Percentiles rank a stretch among this genome's conserved stretches.
Conservation (phyloP, 257 asterid genomes). For the Fraxinus pennsylvanica region DNA sequence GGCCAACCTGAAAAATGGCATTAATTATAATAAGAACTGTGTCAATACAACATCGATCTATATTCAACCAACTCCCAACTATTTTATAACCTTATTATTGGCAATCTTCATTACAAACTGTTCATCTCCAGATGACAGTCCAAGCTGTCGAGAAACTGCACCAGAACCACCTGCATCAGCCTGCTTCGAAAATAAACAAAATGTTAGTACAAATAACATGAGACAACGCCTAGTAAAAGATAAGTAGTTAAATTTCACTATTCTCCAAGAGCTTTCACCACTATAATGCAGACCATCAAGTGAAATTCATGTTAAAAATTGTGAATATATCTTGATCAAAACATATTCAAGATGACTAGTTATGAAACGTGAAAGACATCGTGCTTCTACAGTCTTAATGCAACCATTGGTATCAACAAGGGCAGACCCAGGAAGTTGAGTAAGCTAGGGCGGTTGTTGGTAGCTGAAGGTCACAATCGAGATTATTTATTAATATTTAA, state of each 20-base stretch:
- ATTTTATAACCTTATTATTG: slow-evolving; percentile 65
- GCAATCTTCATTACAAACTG: slow-evolving; percentile 65
- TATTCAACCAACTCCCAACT: too few relatives aligned
- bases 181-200: slow-evolving; percentile 37
- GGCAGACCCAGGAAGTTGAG: too few relatives aligned
- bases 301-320: background rate
- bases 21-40: background rate
- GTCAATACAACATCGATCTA: too few relatives aligned
- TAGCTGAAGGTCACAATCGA: too few relatives aligned
- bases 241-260: background rate
- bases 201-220: slow-evolving; percentile 14
- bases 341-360: too few relatives aligned
- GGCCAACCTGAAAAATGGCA: slow-evolving; percentile 68
- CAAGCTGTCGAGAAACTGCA: slow-evolving; percentile 56
- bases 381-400: background rate
- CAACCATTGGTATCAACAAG: background rate
- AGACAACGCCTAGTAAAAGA: background rate
- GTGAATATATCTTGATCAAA: too few relatives aligned
- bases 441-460: too few relatives aligned
- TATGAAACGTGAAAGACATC: too few relatives aligned
- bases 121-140: slow-evolving; percentile 65
- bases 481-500: too few relatives aligned
- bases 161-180: slow-evolving; percentile 88
- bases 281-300: too few relatives aligned
- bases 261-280: too few relatives aligned